Base-by-base conservation (phyloP, 1,284 basidiomycete species). In the Tremellales sp. region DNA sequence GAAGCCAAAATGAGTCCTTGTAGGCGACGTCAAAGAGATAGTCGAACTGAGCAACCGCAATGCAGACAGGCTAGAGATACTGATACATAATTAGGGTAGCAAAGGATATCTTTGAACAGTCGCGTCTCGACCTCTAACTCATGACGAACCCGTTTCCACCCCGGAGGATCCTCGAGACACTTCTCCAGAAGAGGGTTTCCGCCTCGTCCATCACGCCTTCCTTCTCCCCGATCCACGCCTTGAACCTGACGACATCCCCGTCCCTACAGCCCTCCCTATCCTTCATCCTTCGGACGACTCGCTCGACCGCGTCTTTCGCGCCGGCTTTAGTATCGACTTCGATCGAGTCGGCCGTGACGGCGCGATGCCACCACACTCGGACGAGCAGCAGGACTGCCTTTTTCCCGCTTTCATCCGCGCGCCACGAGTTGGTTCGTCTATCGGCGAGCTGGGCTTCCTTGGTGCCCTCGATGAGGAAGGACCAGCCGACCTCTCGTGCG, bases 401-500 rank as follows among this genome's bases (percentile, higher is more conserved):
- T 43, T 68, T 68, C 24, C 69, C 69, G 3, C 57, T 53, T 49
- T 71, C 69, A 40, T 67, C 63, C 16, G 66, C 61, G 27, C 60
- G 41, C 65, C 63, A 66, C 1, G 61, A 60, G 37, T 64, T 63
- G n/a, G 66, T 63, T 16, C 63, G 53, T 29, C 65, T 56, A 48
- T 68, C 67, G 6, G 58, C 58, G 13, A 56, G 43, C 27, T 57
- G 45, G 2, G 66, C 56, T 25, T 64, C 60, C 41, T 61, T 55
- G 2, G 63, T 66, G 6, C 64, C 68, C 43, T 72, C 71, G 35
- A 70, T 68, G 12, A 72, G 41, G 52, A 65, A 70, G 8, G 63
- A 65, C 70, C 69, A 73, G n/a, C 71, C 71, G 34, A 73, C 66
- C 46, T 73, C 71, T 24, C 68, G 53, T 5, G 71, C 70, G 5